Base-by-base conservation (phyloP, 306 rosid genomes). In the Gastrolobium villosum region DNA sequence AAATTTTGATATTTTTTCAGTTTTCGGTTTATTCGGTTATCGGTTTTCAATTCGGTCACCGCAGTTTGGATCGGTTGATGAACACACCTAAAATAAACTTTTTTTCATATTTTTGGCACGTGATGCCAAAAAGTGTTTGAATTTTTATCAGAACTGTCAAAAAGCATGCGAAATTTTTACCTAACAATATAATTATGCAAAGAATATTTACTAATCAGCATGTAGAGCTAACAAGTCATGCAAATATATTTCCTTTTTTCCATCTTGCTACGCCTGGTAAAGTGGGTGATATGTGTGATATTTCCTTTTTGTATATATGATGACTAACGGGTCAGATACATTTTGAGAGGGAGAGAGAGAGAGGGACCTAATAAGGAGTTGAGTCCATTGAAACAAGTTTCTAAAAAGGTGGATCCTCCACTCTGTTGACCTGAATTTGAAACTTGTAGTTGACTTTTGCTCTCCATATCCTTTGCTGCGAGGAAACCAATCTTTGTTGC, bases 371-470 rank as follows among this genome's bases (percentile, higher is more conserved):
- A 81, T 62, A 90, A 82, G 43, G 86, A 77, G 45, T 90, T 90
- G 72, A 88, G 61, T 31, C 91, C 93, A 71, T 90, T 90, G 85
- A 88, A 79, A 62, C 91, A 88, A 54, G 96, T 90, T 75, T 78
- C 82, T 52, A 55, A 63, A 20, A 86, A 73, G 50, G 84, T 52
- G 13, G 96, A 83, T 78, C 91, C 96, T 66, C 74, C 49, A 50
- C 35, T 34, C 13, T 26, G 64, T 48, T 73, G 75, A 6, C 57
- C 79, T 1, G 88, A 32, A 5, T 60, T 65, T 44, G 84, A 52
- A n/a, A 41, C 2, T 14, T 65, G 62, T 30, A 52, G 75, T 6
- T 84, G 84, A 53, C 41, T 65, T 81, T 85, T 87, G 78, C 72
- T 85, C 82, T 88, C 91, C 87, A 90, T 86, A 43, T 35, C n/a